phyloP scores from a whole-genome alignment of 2,329 filamentous ascomycete genomes.

The Lasiodiplodia sp. region DNA sequence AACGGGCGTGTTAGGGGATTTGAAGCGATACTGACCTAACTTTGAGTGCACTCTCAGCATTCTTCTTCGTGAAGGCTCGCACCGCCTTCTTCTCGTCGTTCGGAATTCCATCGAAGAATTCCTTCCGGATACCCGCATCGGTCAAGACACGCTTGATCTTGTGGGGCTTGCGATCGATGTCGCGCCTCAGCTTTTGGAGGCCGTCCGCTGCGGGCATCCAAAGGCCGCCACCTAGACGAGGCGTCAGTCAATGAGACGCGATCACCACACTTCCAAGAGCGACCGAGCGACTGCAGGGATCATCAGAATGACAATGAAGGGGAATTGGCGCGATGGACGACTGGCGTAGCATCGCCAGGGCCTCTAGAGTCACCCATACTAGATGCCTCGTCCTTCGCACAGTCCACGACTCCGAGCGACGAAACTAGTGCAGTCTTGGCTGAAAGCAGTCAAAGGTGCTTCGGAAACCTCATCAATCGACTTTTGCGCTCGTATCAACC shows the following conservation, averaged over 20 bases:
- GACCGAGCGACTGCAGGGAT: neutral
- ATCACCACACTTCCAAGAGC: constrained; percentile 4
- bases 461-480: neutral
- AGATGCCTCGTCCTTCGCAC: neutral
- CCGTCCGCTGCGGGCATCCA: constrained; percentile 77
- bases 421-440: neutral
- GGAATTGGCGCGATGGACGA: constrained; percentile 6
- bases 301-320: neutral
- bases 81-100: constrained; percentile 67
- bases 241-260: constrained; percentile 18
- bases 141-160: constrained; percentile 73
- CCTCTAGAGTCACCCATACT: neutral
- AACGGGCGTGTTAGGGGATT: constrained; percentile 10
- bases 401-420: neutral
- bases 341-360: neutral
- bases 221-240: constrained; percentile 71
- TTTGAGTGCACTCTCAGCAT: constrained; percentile 79
- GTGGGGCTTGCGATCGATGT: constrained; percentile 76
- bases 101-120: constrained; percentile 67
- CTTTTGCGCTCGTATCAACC: neutral
- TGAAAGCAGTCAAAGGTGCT: neutral
- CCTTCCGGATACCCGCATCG: constrained; percentile 65
- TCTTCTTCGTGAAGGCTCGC: constrained; percentile 71
- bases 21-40: constrained; percentile 70
- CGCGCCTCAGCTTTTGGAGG: constrained; percentile 72